Evolutionary conservation across 75 land plant species (phyloP).

Genomic region (Adiantum capillusveneris): DNA sequence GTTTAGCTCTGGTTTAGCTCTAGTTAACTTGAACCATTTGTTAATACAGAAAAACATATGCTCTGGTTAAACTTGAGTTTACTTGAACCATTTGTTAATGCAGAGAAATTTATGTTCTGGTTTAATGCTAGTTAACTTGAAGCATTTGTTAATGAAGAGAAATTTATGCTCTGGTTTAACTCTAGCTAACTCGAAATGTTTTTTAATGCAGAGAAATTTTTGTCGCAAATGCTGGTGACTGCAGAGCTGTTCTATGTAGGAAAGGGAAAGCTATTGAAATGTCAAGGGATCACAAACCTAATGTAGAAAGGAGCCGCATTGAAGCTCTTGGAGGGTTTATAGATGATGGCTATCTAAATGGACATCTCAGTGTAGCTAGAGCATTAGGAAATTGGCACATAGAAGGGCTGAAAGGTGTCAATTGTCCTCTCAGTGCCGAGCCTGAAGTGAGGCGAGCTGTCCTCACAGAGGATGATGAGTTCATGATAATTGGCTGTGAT

Average conservation of each 20-base stretch:
- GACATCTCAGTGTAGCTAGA: slow-evolving; percentile 70
- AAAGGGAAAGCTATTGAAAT: slow-evolving; percentile 49
- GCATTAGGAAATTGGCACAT: slow-evolving; percentile 90
- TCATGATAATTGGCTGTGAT: slow-evolving; percentile 84
- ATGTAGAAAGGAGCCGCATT: slow-evolving; percentile 44
- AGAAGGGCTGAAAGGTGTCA: slow-evolving; percentile 41
- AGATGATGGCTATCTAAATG: slow-evolving; percentile 67
- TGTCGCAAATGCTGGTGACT: slow-evolving; percentile 64
- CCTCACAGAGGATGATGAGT: slow-evolving; percentile 90
- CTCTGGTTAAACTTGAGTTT: background rate
- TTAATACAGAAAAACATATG: background rate
- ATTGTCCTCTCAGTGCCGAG: slow-evolving; percentile 41
- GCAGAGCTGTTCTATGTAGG: slow-evolving; percentile 45
- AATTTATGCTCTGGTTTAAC: background rate
- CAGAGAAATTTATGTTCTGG: slow-evolving; percentile 9
- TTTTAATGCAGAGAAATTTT: slow-evolving; percentile 32
- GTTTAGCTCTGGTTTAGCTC: background rate
- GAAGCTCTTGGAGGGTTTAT: slow-evolving; percentile 62
- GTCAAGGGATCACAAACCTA: slow-evolving; percentile 49
- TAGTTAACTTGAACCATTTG: background rate
- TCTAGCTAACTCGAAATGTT: background rate
- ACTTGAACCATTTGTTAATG: background rate
- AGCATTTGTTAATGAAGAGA: background rate
- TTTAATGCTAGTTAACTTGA: background rate
- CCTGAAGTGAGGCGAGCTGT: slow-evolving; percentile 33